Evolutionary conservation across 495 filamentous ascomycete genomes (phyloP).

Genomic region (Neurospora intermedia): DNA sequence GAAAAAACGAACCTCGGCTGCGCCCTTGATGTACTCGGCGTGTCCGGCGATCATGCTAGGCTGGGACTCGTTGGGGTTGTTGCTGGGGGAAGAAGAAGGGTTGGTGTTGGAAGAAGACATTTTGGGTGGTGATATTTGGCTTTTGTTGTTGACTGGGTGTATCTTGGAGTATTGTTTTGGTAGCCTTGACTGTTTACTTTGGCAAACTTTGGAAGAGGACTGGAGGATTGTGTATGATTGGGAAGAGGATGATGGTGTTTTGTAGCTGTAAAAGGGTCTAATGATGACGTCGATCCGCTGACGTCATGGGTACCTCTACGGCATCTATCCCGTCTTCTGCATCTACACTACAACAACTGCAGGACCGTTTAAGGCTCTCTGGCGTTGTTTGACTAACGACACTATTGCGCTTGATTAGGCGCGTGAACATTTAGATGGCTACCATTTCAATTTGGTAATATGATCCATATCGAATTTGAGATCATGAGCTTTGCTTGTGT

Average conservation of each 20-base stretch:
- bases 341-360: background rate
- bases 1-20: slow-evolving; percentile 27
- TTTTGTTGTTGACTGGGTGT: background rate
- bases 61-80: slow-evolving; percentile 1
- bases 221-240: background rate
- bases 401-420: background rate
- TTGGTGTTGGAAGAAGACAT: slow-evolving; percentile 8
- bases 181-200: background rate
- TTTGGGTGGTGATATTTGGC: background rate
- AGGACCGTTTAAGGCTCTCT: background rate
- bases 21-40: slow-evolving; percentile 38
- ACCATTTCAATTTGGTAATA: background rate
- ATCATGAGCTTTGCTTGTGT: too few species aligned
- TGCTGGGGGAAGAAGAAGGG: background rate
- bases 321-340: too few species aligned
- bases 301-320: background rate
- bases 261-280: background rate
- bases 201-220: background rate
- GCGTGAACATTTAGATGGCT: background rate
- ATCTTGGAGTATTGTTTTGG: background rate
- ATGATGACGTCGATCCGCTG: background rate
- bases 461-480: background rate
- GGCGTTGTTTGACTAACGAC: background rate
- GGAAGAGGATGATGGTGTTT: background rate
- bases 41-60: slow-evolving; percentile 33